A percentile compares a stretch with the other conserved stretches of the same genome.
phyloP scores from a whole-genome alignment of 108 stramenopile genomes.

The Conticribra guillardii region DNA sequence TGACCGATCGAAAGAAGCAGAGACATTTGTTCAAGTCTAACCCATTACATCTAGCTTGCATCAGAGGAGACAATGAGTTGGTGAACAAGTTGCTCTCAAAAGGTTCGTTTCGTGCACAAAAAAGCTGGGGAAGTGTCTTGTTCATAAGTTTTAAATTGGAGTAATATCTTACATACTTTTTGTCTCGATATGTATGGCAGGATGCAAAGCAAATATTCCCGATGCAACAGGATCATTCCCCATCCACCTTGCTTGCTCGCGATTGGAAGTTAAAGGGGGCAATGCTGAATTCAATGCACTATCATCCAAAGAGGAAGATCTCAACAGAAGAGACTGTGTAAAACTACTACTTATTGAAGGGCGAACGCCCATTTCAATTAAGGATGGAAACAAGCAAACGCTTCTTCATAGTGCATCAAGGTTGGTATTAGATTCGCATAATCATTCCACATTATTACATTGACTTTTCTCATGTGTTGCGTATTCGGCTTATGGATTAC shows the following conservation, averaged over 20 bases:
- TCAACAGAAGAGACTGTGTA: constrained; percentile 60
- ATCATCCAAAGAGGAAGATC: constrained; percentile 48
- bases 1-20: constrained; percentile 34
- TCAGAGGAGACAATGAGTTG: constrained; percentile 54
- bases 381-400: constrained; percentile 86
- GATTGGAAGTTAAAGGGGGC: constrained; percentile 9
- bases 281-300: constrained; percentile 1
- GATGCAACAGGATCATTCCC: constrained; percentile 78
- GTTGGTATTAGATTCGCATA: not conserved
- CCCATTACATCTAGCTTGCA: constrained; percentile 80
- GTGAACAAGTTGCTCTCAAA: constrained; percentile 55
- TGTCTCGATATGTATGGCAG: too few species aligned
- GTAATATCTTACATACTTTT: too few species aligned
- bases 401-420: constrained; percentile 75
- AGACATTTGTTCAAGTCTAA: constrained; percentile 56
- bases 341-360: constrained; percentile 48
- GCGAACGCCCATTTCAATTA: constrained; percentile 67
- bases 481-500: too few species aligned
- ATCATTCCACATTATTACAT: too few species aligned
- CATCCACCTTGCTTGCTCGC: constrained; percentile 74
- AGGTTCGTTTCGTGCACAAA: too few species aligned
- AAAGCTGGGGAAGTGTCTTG: not conserved
- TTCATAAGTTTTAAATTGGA: not conserved
- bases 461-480: too few species aligned
- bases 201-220: constrained; percentile 66